Evolutionary conservation across 163 green algal species (phyloP), one percentile per base, ranked within the genome.

Genomic region (Chlorella variabilis): DNA sequence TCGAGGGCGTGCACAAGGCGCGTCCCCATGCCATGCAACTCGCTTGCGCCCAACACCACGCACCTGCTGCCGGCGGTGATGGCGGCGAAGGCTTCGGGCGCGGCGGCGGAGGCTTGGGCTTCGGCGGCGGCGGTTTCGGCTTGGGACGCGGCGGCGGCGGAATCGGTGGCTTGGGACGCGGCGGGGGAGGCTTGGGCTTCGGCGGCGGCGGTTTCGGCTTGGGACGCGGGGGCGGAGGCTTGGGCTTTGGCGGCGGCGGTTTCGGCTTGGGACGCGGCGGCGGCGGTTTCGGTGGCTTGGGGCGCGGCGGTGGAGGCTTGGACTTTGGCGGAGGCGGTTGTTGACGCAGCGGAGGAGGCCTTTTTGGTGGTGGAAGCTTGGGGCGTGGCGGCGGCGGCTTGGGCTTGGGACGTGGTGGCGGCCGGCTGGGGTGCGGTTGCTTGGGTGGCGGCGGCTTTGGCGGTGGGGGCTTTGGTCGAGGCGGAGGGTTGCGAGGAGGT

Each of bases 231-330:
- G 65, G 65, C 23, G 21, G 36, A 15, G 65, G 65, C 17, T 34
- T 73, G 65, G 54, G 54, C 45, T 54, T 54, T 21, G n/a, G 67
- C 9, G 67, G 67, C 67, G 67, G 68, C 18, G 42, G 68, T 2
- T 29, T 69, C n/a, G 61, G 68, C 20, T 49, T 31, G 27, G 61
- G 17, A 11, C 27, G 42, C 13, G 23, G 68, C 25, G 68, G 67
- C 9, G 67, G 67, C 8, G 67, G 67, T 39, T 3, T 34, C 1
- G 39, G 25, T 17, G 69, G 42, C 45, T 7, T 27, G 29, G 69
- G 45, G 3, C 5, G 42, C 2, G 36, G 42, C 17, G 42, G 68
- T 29, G 38, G 66, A 25, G 66, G 66, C 39, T 45, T 45, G 4
- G 66, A 38, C 36, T 51, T 33, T 36, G n/a, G 67, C 9, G 67